These are phyloP conservation scores for Leccinum barrowsii DNA, from an alignment of 768 basidiomycete species.

Conservation along the genomic window DNA sequence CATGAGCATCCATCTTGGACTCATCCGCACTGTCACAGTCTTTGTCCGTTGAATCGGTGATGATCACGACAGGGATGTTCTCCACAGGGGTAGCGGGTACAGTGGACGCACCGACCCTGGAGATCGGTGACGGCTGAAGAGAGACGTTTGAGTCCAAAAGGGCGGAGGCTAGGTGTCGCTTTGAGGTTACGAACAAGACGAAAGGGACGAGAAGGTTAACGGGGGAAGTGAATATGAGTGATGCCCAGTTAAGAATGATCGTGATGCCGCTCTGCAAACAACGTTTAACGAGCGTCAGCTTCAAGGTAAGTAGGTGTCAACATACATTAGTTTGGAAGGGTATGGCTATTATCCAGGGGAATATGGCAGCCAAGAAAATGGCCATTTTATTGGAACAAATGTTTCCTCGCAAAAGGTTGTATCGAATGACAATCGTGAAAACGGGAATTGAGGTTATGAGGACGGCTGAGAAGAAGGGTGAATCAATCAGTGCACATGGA, in stretches of 20 bases:
- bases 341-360: conserved; percentile 23
- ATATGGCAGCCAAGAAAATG: conserved; percentile 22
- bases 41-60: conserved; percentile 15
- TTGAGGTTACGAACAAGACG: conserved; percentile 19
- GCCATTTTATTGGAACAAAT: conserved; percentile 22
- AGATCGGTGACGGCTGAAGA: not conserved
- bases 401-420: conserved; percentile 24
- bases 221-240: conserved; percentile 22
- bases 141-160: conserved; percentile 15
- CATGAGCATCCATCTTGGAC: conserved; percentile 1
- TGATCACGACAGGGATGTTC: conserved; percentile 15
- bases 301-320: not conserved
- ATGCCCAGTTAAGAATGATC: conserved; percentile 23
- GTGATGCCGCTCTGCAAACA: not conserved
- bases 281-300: not conserved
- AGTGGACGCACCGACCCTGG: not conserved
- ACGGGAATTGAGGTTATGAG: conserved; percentile 26
- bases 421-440: conserved; percentile 23
- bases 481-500: not conserved
- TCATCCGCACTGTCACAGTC: not conserved
- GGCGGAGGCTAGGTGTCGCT: conserved; percentile 18
- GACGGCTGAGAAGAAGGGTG: conserved; percentile 10
- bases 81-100: not conserved
- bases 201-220: conserved; percentile 24
- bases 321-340: conserved; percentile 25